Evolutionary conservation across 306 rosid species (phyloP).

Genomic region (Quercus alba): DNA sequence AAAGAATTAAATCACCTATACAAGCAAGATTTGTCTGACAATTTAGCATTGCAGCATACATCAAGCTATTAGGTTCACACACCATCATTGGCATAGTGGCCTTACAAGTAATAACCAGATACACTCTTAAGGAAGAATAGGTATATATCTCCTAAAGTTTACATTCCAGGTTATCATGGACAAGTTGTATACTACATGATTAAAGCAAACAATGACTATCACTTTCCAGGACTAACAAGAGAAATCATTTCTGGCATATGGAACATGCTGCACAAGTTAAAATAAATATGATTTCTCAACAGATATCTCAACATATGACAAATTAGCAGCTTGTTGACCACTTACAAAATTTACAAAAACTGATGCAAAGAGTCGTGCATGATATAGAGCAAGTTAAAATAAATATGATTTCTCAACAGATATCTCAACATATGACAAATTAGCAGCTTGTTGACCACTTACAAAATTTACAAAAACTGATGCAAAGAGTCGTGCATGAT

Average conservation of each 20-base stretch:
- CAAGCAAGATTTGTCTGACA: neutral
- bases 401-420: neutral
- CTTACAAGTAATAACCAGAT: neutral
- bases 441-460: neutral
- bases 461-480: neutral
- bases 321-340: neutral
- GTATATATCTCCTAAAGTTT: neutral
- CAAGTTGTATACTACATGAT: neutral
- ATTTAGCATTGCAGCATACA: neutral
- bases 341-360: neutral
- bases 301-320: too few relatives aligned
- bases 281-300: neutral
- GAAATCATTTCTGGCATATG: neutral
- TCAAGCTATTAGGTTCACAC: neutral
- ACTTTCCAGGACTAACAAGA: neutral
- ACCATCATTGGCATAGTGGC: neutral
- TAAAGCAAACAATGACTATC: neutral
- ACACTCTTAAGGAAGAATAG: neutral
- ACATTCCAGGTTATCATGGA: neutral
- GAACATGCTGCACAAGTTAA: neutral
- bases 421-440: too few relatives aligned
- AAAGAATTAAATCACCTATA: neutral
- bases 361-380: neutral
- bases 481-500: neutral
- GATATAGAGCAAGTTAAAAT: neutral